Conservation (phyloP, 768 basidiomycete species). For the Lenzites betulinus region DNA sequence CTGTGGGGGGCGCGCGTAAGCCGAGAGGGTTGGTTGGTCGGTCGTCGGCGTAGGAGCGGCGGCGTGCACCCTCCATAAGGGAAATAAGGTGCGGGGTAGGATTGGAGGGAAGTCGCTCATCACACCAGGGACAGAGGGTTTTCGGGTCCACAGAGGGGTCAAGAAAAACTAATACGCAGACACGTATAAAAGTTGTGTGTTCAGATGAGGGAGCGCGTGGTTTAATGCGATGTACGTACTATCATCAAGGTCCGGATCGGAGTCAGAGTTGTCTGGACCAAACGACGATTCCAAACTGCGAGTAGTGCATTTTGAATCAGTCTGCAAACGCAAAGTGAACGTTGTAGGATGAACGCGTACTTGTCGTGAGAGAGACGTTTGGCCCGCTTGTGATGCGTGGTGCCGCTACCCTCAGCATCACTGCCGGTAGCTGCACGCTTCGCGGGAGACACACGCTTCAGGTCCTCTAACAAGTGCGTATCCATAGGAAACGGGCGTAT, state of each 20-base stretch:
- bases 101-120: constrained; percentile 60
- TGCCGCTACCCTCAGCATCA: constrained; percentile 27
- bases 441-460: constrained; percentile 31
- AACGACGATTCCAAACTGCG: constrained; percentile 20
- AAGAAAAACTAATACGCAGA: constrained; percentile 47
- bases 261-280: constrained; percentile 9
- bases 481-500: constrained; percentile 52
- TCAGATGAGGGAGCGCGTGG: neutral
- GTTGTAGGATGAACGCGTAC: neutral
- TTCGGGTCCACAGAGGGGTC: constrained; percentile 58
- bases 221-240: constrained; percentile 24
- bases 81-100: constrained; percentile 61
- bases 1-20: constrained; percentile 48
- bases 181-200: neutral
- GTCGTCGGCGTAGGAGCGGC: constrained; percentile 59
- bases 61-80: constrained; percentile 52
- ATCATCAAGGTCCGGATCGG: constrained; percentile 25
- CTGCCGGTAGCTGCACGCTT: constrained; percentile 41
- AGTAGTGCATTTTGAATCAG: neutral
- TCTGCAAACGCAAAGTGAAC: neutral
- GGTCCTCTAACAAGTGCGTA: constrained; percentile 44
- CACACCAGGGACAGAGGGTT: constrained; percentile 81
- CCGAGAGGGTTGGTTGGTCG: constrained; percentile 72
- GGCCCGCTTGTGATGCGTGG: neutral
- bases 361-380: neutral